Percentiles rank a stretch among this genome's conserved stretches.
Conservation (phyloP, 1,284 basidiomycete genomes). For the Chalciporus sp. region DNA sequence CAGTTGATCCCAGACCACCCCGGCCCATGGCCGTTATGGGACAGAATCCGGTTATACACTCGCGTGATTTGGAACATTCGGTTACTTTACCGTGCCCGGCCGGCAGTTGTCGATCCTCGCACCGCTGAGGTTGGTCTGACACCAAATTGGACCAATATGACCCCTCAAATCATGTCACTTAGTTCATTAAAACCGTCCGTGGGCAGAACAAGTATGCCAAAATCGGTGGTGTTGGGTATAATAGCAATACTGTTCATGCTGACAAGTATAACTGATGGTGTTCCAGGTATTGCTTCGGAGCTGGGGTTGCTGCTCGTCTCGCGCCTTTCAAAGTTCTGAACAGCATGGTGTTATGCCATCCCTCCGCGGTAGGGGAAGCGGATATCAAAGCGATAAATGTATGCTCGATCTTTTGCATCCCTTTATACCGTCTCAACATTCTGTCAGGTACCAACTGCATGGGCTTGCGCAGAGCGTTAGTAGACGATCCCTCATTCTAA, state of each 20-base stretch:
- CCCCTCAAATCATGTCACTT: background rate
- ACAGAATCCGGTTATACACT: constrained; percentile 37
- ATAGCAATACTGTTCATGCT: background rate
- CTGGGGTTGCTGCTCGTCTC: constrained; percentile 26
- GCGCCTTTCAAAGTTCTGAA: constrained; percentile 35
- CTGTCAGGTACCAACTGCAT: constrained; percentile 39
- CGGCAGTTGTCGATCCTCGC: constrained; percentile 42
- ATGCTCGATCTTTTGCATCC: background rate
- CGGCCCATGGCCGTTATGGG: constrained; percentile 38
- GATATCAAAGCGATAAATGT: constrained; percentile 24
- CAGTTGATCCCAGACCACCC: constrained; percentile 42
- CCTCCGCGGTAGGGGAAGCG: constrained; percentile 31
- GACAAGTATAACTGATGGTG: background rate
- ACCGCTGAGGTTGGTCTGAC: constrained; percentile 32
- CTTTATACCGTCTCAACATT: background rate
- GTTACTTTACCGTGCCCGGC: constrained; percentile 39
- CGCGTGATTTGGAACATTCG: constrained; percentile 35
- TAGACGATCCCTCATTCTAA: background rate
- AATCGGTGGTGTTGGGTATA: constrained; percentile 46
- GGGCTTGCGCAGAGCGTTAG: constrained; percentile 42
- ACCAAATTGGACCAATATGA: background rate
- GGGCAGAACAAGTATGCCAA: constrained; percentile 38
- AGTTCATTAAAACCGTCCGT: constrained; percentile 37
- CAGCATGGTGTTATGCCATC: constrained; percentile 45
- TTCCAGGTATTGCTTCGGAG: constrained; percentile 49